phyloP scores from a whole-genome alignment of 805 yeast species.

The Metschnikowia continentalis region DNA sequence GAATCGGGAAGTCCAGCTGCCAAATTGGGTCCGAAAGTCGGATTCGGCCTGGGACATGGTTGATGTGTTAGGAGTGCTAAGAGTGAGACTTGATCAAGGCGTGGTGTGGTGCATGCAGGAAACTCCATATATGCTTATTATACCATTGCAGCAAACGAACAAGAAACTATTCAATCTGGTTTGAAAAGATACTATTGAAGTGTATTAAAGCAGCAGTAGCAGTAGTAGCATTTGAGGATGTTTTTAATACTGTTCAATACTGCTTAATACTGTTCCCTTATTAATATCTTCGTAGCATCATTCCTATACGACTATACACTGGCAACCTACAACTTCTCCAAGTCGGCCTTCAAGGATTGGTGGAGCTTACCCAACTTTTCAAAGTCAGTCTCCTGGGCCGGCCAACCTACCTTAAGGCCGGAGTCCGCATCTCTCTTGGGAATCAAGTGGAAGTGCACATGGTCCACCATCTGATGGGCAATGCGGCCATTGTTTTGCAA shows the following conservation, averaged over 20 bases:
- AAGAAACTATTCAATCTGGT: no score
- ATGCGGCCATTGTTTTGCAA: conserved; percentile 91
- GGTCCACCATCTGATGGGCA: conserved; percentile 95
- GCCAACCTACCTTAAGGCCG: conserved; percentile 93
- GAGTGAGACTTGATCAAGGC: background rate
- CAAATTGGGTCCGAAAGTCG: conserved; percentile 19
- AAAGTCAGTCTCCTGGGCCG: conserved; percentile 76
- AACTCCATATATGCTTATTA: no score
- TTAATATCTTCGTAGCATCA: no score
- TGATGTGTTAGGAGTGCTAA: background rate
- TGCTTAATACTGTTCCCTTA: no score
- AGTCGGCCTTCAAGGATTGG: conserved; percentile 43
- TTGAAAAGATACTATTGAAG: no score
- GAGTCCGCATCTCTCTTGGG: conserved; percentile 74
- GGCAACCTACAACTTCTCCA: conserved; percentile 17
- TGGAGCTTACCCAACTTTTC: conserved; percentile 66
- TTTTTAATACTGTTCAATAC: no score
- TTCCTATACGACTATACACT: background rate
- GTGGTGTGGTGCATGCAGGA: background rate
- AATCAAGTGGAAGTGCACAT: conserved; percentile 94
- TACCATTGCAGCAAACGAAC: no score
- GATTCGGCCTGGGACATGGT: conserved; percentile 19
- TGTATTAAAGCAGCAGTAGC: no score
- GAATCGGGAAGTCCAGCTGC: conserved; percentile 17
- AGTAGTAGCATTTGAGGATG: no score